phyloP scores from a whole-genome alignment of 2,329 filamentous ascomycete species.

The Nothopassalora personata region DNA sequence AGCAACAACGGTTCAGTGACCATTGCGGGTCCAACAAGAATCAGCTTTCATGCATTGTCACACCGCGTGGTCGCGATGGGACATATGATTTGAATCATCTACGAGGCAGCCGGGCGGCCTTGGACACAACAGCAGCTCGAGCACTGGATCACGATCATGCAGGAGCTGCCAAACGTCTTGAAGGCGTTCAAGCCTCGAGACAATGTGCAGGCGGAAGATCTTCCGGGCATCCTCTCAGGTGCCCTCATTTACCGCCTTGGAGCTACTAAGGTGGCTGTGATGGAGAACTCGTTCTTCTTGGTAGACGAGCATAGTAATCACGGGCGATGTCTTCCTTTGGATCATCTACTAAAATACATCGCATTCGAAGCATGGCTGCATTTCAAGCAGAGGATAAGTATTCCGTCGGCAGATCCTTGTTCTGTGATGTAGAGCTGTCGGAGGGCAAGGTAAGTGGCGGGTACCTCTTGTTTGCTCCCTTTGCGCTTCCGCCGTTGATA shows the following conservation, averaged over 20 bases:
- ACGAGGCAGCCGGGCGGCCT: not conserved
- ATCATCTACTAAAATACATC: not conserved
- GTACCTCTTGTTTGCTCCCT: not conserved
- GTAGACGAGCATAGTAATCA: not conserved
- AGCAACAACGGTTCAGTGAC: not conserved
- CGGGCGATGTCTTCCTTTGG: not conserved
- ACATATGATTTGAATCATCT: not conserved
- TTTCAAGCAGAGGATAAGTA: not conserved
- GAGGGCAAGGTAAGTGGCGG: not conserved
- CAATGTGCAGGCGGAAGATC: not conserved
- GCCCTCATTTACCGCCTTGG: not conserved
- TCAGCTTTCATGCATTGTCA: not conserved
- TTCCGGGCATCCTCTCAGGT: not conserved
- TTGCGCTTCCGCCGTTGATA: not conserved
- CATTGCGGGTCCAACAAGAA: not conserved
- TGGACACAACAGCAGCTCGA: not conserved
- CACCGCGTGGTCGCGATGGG: not conserved
- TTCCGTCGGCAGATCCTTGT: not conserved
- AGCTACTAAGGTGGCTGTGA: not conserved
- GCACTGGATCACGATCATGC: not conserved
- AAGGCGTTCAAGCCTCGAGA: not conserved
- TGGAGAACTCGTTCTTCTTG: not conserved
- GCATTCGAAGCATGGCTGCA: not conserved
- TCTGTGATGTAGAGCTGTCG: not conserved
- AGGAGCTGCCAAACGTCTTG: not conserved